Conservation (phyloP, 2,329 filamentous ascomycete genomes). For the Aspergillus uvarum region DNA sequence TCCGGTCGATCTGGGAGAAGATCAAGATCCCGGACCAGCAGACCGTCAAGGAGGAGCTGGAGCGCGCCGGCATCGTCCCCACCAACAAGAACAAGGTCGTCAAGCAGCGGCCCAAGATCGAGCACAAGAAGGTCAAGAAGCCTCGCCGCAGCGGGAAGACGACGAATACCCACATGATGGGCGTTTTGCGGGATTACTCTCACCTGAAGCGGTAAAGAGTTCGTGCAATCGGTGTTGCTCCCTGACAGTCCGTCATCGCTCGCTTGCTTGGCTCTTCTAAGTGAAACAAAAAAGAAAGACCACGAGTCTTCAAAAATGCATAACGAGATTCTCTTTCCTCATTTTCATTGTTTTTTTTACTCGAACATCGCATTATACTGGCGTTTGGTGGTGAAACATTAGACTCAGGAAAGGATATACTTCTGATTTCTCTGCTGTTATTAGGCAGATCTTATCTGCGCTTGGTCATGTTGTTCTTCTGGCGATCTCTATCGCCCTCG, state of each 20-base stretch:
- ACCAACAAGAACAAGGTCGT: conserved; percentile 75
- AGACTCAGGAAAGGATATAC: neutral
- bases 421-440: neutral
- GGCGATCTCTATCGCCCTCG: conserved; percentile 14
- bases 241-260: neutral
- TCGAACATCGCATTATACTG: conserved; percentile 5
- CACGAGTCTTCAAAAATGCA: neutral
- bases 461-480: neutral
- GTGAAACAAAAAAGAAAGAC: too few relatives aligned
- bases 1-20: conserved; percentile 78
- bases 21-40: conserved; percentile 73
- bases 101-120: conserved; percentile 54
- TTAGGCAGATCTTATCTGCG: neutral
- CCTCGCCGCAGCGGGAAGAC: conserved; percentile 73
- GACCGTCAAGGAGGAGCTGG: conserved; percentile 73
- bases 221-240: neutral
- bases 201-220: conserved; percentile 41
- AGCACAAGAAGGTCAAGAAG: conserved; percentile 73
- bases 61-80: conserved; percentile 76
- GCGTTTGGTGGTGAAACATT: conserved; percentile 5
- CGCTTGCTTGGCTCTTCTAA: neutral
- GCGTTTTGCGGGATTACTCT: conserved; percentile 73
- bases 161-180: conserved; percentile 84
- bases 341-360: neutral
- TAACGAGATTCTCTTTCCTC: too few relatives aligned